These are phyloP conservation scores for Arctium minus DNA, from an alignment of 129 eudicot species.

Conservation along the genomic window DNA sequence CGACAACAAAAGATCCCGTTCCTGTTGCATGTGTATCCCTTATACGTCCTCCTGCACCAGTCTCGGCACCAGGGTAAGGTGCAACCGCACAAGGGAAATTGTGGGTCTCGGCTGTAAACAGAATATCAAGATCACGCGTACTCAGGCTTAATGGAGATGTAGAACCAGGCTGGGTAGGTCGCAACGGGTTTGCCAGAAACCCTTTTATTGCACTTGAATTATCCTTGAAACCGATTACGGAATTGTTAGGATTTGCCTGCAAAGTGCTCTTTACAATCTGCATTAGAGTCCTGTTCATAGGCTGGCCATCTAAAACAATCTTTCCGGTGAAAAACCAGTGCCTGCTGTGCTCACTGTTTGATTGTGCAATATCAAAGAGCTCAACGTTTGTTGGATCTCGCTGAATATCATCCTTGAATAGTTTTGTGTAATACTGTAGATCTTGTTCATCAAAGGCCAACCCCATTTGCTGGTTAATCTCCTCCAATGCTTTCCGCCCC, in stretches of 20 bases:
- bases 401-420: constrained; percentile 74
- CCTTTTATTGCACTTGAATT: constrained; percentile 91
- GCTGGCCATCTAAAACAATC: constrained; percentile 74
- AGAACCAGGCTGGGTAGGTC: constrained; percentile 73
- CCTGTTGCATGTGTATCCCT: constrained; percentile 95
- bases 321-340: constrained; percentile 96
- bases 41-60: constrained; percentile 95
- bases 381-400: constrained; percentile 91
- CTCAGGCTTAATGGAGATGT: constrained; percentile 52
- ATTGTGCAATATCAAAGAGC: constrained; percentile 92
- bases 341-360: constrained; percentile 94
- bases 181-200: constrained; percentile 62
- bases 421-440: constrained; percentile 68
- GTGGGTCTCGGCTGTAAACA: constrained; percentile 98
- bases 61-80: constrained; percentile 97
- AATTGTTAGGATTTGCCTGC: constrained; percentile 81
- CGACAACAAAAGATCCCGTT: constrained; percentile 81
- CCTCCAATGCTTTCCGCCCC: constrained; percentile 76
- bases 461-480: constrained; percentile 79
- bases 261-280: constrained; percentile 84
- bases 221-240: constrained; percentile 92
- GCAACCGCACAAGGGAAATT: constrained; percentile 99
- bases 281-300: constrained; percentile 66
- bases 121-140: constrained; percentile 64
- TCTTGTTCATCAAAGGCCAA: constrained; percentile 97